phyloP scores from a whole-genome alignment of 768 basidiomycete genomes.

The Pholiota conissans region DNA sequence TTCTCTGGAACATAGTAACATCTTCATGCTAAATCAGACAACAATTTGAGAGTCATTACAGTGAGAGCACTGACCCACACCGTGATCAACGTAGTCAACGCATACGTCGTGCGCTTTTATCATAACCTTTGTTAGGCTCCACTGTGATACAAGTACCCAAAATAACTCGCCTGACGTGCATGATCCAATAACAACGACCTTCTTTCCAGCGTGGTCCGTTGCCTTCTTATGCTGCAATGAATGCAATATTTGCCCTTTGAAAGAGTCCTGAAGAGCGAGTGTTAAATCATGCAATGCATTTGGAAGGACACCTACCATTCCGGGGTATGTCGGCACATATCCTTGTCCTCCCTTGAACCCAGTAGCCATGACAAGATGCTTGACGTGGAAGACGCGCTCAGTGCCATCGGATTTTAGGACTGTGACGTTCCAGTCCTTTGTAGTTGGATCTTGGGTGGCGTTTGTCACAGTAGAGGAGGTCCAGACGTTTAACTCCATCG shows the following conservation, averaged over 20 bases:
- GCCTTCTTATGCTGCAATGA: conserved; percentile 57
- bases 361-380: conserved; percentile 51
- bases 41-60: neutral
- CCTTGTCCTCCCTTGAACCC: conserved; percentile 52
- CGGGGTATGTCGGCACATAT: conserved; percentile 45
- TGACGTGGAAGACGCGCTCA: conserved; percentile 40
- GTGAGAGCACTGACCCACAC: conserved; percentile 29
- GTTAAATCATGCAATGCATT: neutral
- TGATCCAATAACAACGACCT: conserved; percentile 68
- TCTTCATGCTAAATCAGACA: conserved; percentile 28
- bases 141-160: no score
- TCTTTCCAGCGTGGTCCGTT: conserved; percentile 62
- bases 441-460: conserved; percentile 31
- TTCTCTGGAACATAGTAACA: conserved; percentile 60
- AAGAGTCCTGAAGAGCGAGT: conserved; percentile 41
- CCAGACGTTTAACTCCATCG: conserved; percentile 54
- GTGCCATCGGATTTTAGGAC: conserved; percentile 34
- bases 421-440: conserved; percentile 40
- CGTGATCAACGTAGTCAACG: conserved; percentile 43
- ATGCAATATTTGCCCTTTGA: conserved; percentile 64
- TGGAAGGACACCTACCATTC: conserved; percentile 33
- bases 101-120: conserved; percentile 44
- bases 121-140: no score
- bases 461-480: conserved; percentile 34
- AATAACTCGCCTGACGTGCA: conserved; percentile 49